A percentile compares a stretch with the other conserved stretches of the same genome.
Evolutionary conservation across 192 early-diverging fungal genomes (phyloP).

Genomic region (Lobosporangium transversale): DNA sequence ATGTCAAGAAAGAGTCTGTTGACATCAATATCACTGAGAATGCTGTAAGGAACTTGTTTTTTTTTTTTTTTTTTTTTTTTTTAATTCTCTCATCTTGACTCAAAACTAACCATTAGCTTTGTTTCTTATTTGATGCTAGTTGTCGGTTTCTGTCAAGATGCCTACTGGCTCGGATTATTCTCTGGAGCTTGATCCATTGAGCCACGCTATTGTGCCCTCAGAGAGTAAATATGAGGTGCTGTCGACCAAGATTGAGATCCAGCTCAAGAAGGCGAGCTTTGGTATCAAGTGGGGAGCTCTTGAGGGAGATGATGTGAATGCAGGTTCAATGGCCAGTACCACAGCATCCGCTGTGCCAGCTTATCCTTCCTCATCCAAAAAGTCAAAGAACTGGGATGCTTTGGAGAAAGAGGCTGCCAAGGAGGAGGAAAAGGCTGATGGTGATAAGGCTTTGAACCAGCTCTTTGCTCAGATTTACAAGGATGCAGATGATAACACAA

Average conservation of each 20-base stretch:
- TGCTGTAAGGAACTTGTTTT: slow-evolving; percentile 15
- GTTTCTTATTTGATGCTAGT: background rate
- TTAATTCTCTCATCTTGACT: too few species aligned
- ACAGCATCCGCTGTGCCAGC: slow-evolving; percentile 43
- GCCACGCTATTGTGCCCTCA: slow-evolving; percentile 77
- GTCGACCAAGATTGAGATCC: slow-evolving; percentile 95
- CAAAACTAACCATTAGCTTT: too few species aligned
- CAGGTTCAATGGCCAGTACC: slow-evolving; percentile 53
- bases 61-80: background rate
- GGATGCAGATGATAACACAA: slow-evolving; percentile 88
- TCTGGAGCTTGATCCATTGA: slow-evolving; percentile 92
- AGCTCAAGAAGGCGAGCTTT: slow-evolving; percentile 77
- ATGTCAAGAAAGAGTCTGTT: slow-evolving; percentile 76
- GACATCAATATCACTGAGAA: slow-evolving; percentile 70
- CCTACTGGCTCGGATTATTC: slow-evolving; percentile 87
- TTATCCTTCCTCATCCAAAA: slow-evolving; percentile 63
- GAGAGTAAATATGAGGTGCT: slow-evolving; percentile 81
- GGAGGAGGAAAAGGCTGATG: slow-evolving; percentile 87
- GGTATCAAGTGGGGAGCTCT: slow-evolving; percentile 90
- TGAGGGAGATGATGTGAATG: slow-evolving; percentile 72
- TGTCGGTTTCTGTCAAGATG: slow-evolving; percentile 86
- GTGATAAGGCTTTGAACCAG: slow-evolving; percentile 90
- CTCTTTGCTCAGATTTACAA: slow-evolving; percentile 95
- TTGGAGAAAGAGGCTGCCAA: slow-evolving; percentile 77
- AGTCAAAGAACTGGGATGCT: slow-evolving; percentile 85